Percentiles rank a stretch among this genome's conserved stretches.
Conservation (phyloP, 805 yeast species). For the Ogataea trehalophila region DNA sequence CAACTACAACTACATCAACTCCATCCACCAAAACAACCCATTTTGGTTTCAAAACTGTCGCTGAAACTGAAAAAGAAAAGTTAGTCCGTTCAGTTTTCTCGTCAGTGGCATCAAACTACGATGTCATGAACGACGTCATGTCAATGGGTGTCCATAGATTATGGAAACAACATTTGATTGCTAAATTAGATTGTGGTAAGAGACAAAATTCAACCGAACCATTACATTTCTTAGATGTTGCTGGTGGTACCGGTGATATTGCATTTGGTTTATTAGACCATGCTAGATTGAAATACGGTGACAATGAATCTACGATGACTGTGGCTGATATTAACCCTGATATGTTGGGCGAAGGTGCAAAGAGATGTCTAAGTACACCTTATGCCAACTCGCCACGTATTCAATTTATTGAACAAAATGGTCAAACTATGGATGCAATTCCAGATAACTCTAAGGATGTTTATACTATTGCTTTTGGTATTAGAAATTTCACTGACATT, state of each 20-base stretch:
- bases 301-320: slow-evolving; percentile 73
- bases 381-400: slow-evolving; percentile 72
- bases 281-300: slow-evolving; percentile 75
- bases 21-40: slow-evolving; percentile 60
- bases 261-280: slow-evolving; percentile 93
- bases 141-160: slow-evolving; percentile 90
- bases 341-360: slow-evolving; percentile 90
- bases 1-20: slow-evolving; percentile 7
- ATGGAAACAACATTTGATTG: slow-evolving; percentile 91
- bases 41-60: slow-evolving; percentile 85
- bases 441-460: slow-evolving; percentile 87
- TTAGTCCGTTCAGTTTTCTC: slow-evolving; percentile 85
- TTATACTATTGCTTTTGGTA: slow-evolving; percentile 96
- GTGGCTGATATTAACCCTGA: slow-evolving; percentile 94
- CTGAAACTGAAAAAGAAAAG: slow-evolving; percentile 73
- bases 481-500: slow-evolving; percentile 91
- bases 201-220: slow-evolving; percentile 78
- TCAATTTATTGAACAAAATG: slow-evolving; percentile 83
- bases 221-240: slow-evolving; percentile 86
- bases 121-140: slow-evolving; percentile 98
- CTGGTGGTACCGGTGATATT: slow-evolving; percentile 98
- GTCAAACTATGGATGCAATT: slow-evolving; percentile 80
- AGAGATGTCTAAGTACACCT: slow-evolving; percentile 53
- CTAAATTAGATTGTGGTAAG: slow-evolving; percentile 86
- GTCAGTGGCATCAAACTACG: slow-evolving; percentile 91